Base-by-base conservation (phyloP, 2,329 filamentous ascomycete genomes). In the Neonectria sp. region DNA sequence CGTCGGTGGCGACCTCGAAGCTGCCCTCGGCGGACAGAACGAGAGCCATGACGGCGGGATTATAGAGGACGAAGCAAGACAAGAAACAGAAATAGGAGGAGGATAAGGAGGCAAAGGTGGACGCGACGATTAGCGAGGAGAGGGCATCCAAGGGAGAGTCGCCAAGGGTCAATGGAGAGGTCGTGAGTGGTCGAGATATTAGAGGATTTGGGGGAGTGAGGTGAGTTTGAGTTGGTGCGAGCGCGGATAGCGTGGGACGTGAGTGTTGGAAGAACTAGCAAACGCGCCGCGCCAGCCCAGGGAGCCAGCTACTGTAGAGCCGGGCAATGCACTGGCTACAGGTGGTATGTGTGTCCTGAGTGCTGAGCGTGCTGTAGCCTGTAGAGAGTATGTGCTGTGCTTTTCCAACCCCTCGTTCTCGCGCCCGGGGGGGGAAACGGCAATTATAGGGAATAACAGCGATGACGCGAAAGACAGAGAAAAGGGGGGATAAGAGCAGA, bases 1-100 rank as follows among this genome's bases (percentile, higher is more conserved):
- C 84, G 60, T 76, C 75, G 31, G 66, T 68, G 59, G 53, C 67
- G 45, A 63, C 66, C 63, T 74, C 72, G 67, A 80, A 76, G 75
- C 75, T 77, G 74, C 73, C 76, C 61, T 82, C 80, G 48, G 73
- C 71, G 59, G 80, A 77, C 62, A 75, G 65, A 11, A 69, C 63
- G 70, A 80, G 70, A 63, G 78, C 75, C 78, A 81, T 80, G 69
- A 68, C 63, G 69, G 65, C 67, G 64, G 55, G 62, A 51, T 33
- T 60, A 64, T 49, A 48, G 31, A 37, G 24, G 46, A 21, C 17
- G 27, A 17, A 40, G 48, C 21, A 29, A 12, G 17, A 7, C 8
- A 13, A n/a, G 45, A 15, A 46, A 27, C 37, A 33, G n/a, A 48
- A 33, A 58, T 17, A n/a, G 15, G n/a, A n/a, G 17, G 37, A 37